Evolutionary conservation across 495 filamentous ascomycete genomes (phyloP), one percentile per base, ranked within the genome.

Genomic region (Cudoniella acicularis): DNA sequence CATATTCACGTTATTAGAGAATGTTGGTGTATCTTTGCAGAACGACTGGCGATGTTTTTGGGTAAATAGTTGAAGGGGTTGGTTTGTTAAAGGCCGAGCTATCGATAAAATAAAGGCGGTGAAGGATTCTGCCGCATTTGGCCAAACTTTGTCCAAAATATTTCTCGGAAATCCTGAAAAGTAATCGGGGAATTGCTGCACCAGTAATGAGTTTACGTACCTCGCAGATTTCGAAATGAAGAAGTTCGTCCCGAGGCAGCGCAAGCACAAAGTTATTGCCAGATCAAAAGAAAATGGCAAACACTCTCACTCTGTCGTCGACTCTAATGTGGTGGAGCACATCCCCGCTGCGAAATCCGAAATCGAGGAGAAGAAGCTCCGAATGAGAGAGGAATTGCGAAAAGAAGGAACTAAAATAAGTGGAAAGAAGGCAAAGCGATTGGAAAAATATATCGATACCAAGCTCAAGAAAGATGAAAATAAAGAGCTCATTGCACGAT

Each of bases 371-470:
- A 84, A 82, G 67, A 88, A 84, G 67, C 77, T 72, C 23, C 68
- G 69, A 47, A 57, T 80, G 47, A 77, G 79, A 56, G 74, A 83
- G 54, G 80, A 87, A 62, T 64, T 96, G 47, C 84, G 80, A 57
- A 83, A 85, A n/a, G 81, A 88, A 55, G 80, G 89, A 51, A 72
- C 79, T n/a, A 90, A 89, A 67, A 83, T 96, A 60, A 93, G 87
- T 27, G 79, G 83, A 41, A 96, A 98, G 77, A 99, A 99, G 75
- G 82, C 90, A 54, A 98, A 97, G 74, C 80, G 94, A 41, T 75
- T 99, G 30, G 91, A 97, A 58, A 97, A 97, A 68, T 99, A 99
- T 68, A 96, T 99, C 77, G 93, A 97, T 66, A 94, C 79, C 51
- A 98, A 98, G 78, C 76, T 98, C 6, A 87, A 82, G 68, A 98